Base-by-base conservation (phyloP, 2,329 filamentous ascomycete genomes). In the Bretziella fagacearum region DNA sequence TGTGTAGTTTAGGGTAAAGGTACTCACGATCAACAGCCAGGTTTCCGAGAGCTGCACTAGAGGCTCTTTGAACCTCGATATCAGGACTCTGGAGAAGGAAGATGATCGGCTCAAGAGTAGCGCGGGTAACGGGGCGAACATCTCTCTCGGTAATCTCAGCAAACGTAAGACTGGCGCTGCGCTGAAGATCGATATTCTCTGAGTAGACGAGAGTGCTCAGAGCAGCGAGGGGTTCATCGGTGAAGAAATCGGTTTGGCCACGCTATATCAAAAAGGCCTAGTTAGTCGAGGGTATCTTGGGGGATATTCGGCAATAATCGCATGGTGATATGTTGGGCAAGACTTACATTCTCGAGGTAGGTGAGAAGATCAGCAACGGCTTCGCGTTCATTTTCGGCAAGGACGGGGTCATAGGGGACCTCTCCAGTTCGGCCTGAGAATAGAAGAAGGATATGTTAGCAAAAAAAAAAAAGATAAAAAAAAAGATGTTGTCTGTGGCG, bases 101-200 rank as follows among this genome's bases (percentile, higher is more conserved):
- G 10, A 98, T 74, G 55, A 98, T 98, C 27, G 91, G 91, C 56
- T 94, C 86, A 47, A 98, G 79, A 23, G 91, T 96, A 60, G 94
- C 84, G 53, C 84, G 78, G 61, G 94, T 86, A 57, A 98, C 91
- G 64, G 95, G 84, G 57, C 89, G 77, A 51, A 96, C 91, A 81
- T 98, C 91, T 84, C 89, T 69, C 65, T 98, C 91, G 32, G 91
- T 98, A 55, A 98, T 98, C 63, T 98, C 91, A 51, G 91, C 91
- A 70, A 98, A 98, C 2, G 91, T 98, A 63, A 98, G 74, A 62
- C 89, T 96, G 46, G 91, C 91, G 66, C 91, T 96, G 54, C 91
- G 77, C 67, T 98, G 91, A 46, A 98, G 73, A 62, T 98, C 91
- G 61, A 98, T 87, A 66, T 98, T 98, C 64, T 96, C 87, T 49